These are phyloP conservation scores for Diphasiastrum complanatum DNA, from an alignment of 83 land plant genomes.

Conservation along the genomic window DNA sequence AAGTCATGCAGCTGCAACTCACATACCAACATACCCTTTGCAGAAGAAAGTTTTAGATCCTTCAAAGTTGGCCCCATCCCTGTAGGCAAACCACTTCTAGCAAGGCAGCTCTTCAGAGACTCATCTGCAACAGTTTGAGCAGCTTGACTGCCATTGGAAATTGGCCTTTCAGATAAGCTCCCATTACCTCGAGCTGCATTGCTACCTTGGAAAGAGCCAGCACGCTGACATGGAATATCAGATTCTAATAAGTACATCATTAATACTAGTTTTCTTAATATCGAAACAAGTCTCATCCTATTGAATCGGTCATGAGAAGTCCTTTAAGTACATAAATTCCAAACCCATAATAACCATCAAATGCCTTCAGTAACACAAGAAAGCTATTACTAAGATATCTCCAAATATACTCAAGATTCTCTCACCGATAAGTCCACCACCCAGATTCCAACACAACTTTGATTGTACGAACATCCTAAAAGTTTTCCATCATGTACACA, in stretches of 20 bases:
- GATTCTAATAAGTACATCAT: too few species aligned
- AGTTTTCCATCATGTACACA: constrained; percentile 86
- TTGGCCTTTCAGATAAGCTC: neutral
- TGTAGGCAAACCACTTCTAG: neutral
- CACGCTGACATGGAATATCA: too few species aligned
- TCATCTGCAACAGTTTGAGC: neutral
- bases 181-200: neutral
- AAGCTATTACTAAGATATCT: too few species aligned
- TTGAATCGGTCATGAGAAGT: too few species aligned
- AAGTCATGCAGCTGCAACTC: too few species aligned
- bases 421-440: constrained; percentile 75
- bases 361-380: neutral
- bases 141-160: neutral
- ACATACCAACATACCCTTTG: neutral
- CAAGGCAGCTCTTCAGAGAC: neutral
- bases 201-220: neutral
- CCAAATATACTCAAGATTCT: neutral
- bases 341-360: too few species aligned
- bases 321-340: too few species aligned
- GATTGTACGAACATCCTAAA: constrained; percentile 86
- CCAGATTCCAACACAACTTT: constrained; percentile 94
- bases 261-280: too few species aligned
- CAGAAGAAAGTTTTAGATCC: neutral
- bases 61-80: neutral
- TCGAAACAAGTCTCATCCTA: too few species aligned